phyloP scores from a whole-genome alignment of 306 rosid genomes.

The Ceratonia siliqua region DNA sequence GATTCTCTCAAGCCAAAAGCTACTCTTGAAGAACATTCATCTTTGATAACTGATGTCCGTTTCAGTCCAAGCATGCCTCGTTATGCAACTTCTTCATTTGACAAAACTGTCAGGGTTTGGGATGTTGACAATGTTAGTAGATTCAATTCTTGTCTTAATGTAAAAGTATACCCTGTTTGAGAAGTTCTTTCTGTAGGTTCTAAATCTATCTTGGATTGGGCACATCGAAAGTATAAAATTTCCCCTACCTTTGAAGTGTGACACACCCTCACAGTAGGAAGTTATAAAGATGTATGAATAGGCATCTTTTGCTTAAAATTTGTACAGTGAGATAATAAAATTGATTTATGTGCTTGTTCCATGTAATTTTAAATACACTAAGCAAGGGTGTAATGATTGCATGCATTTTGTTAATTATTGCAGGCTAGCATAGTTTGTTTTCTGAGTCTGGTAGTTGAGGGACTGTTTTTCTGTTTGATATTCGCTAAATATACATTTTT shows the following conservation, averaged over 20 bases:
- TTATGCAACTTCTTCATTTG: conserved; percentile 94
- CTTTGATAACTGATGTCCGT: conserved; percentile 90
- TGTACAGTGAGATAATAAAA: conserved; percentile 4
- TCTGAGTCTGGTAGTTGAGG: conserved; percentile 4
- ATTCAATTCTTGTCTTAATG: conserved; percentile 24
- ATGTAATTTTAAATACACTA: not conserved
- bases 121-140: conserved; percentile 91
- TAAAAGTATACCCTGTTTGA: not conserved
- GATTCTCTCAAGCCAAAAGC: conserved; percentile 76
- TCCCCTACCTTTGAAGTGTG: not conserved
- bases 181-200: conserved; percentile 1
- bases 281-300: not conserved
- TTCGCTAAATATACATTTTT: conserved; percentile 26
- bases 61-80: conserved; percentile 92
- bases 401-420: conserved; percentile 19
- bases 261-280: not conserved
- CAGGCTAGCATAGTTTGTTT: conserved; percentile 19
- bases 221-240: not conserved
- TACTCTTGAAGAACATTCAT: conserved; percentile 81
- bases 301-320: conserved; percentile 5
- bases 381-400: not conserved
- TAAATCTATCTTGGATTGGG: not conserved
- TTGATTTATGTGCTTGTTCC: not conserved
- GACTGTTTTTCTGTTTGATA: conserved; percentile 17
- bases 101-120: conserved; percentile 98